Evolutionary conservation across 805 yeast species (phyloP).

Genomic region (Henningerozyma blattae): DNA sequence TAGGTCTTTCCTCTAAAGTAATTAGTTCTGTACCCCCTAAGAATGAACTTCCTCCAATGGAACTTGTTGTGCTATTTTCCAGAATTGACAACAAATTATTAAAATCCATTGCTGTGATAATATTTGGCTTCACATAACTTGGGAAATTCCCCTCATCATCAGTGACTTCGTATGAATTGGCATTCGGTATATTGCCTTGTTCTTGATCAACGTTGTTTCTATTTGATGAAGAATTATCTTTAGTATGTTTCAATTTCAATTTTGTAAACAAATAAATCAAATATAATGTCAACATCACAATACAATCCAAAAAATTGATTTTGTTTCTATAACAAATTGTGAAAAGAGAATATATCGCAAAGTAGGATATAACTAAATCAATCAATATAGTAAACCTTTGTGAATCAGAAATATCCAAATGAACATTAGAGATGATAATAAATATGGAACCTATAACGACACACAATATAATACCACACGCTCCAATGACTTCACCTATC

Average conservation of each 20-base stretch:
- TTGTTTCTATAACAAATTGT: constrained; percentile 13
- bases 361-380: constrained; percentile 17
- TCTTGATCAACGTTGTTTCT: constrained; percentile 2
- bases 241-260: constrained; percentile 3
- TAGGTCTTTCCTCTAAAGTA: background rate
- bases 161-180: background rate
- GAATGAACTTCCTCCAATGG: background rate
- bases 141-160: constrained; percentile 2
- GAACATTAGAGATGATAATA: constrained; percentile 15
- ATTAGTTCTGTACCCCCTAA: background rate
- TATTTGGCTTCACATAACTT: constrained; percentile 16
- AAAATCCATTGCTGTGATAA: constrained; percentile 22
- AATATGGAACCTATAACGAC: constrained; percentile 24
- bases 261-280: constrained; percentile 11
- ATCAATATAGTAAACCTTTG: constrained; percentile 13
- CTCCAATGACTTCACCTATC: constrained; percentile 26
- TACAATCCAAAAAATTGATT: constrained; percentile 18
- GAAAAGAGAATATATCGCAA: constrained; percentile 15
- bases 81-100: constrained; percentile 15
- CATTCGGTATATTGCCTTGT: background rate
- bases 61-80: constrained; percentile 9
- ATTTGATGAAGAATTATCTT: background rate
- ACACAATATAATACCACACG: constrained; percentile 27
- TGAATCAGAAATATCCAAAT: constrained; percentile 6
- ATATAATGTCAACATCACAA: constrained; percentile 17